These are phyloP conservation scores for Fonsecaea erecta DNA, from an alignment of 2,329 filamentous ascomycete species.

Conservation along the genomic window DNA sequence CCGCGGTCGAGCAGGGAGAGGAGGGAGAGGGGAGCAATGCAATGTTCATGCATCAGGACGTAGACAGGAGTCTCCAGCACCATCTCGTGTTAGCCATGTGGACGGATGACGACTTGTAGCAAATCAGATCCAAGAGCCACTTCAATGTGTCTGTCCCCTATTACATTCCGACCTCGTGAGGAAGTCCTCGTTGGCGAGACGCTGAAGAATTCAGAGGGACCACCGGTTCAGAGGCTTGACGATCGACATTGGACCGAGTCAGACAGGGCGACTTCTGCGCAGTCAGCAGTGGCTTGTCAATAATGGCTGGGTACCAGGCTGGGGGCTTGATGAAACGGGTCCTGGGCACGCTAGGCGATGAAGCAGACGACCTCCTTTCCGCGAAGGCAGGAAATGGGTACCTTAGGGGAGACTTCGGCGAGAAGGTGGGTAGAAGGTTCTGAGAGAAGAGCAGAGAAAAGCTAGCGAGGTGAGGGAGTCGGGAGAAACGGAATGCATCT, in stretches of 20 bases:
- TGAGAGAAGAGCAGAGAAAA: not conserved
- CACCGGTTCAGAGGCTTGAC: no score
- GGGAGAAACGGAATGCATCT: not conserved
- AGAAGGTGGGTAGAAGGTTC: slow-evolving; percentile 16
- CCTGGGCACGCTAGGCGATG: not conserved
- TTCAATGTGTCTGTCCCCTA: not conserved
- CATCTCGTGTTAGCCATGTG: not conserved
- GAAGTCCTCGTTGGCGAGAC: not conserved
- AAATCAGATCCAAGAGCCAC: not conserved
- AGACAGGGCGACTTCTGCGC: not conserved
- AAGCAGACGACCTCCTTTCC: slow-evolving; percentile 5
- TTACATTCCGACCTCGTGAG: not conserved
- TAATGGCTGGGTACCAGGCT: not conserved
- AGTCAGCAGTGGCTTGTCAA: slow-evolving; percentile 2
- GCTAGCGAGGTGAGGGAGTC: not conserved
- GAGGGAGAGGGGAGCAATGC: not conserved
- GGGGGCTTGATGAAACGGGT: slow-evolving; percentile 1
- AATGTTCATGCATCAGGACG: not conserved
- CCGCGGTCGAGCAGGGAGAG: not conserved
- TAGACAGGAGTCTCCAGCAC: not conserved
- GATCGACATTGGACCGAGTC: slow-evolving; percentile 3
- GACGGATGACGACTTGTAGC: not conserved
- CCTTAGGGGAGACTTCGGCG: slow-evolving; percentile 8
- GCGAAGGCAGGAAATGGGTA: not conserved
- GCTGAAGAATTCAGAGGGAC: not conserved